Conservation (phyloP, 805 yeast species). For the Clavispora carvajalis region DNA sequence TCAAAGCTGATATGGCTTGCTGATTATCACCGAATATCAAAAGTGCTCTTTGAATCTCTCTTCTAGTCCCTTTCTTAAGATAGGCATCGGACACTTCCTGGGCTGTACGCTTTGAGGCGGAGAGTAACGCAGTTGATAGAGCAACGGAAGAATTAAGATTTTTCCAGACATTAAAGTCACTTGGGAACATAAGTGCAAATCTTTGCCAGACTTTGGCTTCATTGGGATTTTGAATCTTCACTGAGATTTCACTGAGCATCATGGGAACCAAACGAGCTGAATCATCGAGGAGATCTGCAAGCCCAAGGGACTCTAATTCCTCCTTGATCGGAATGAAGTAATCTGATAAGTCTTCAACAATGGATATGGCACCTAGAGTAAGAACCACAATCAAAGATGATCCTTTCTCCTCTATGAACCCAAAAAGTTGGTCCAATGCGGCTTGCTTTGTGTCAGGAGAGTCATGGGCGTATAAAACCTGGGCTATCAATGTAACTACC, state of each 20-base stretch:
- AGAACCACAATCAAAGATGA: slow-evolving; percentile 62
- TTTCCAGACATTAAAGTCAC: slow-evolving; percentile 64
- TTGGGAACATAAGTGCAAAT: slow-evolving; percentile 70
- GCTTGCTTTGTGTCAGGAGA: slow-evolving; percentile 73
- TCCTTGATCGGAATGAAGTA: slow-evolving; percentile 61
- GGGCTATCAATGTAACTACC: slow-evolving; percentile 69
- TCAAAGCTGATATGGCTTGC: background rate
- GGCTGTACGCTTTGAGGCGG: slow-evolving; percentile 47
- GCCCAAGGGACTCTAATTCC: slow-evolving; percentile 52
- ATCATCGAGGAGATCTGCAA: slow-evolving; percentile 47
- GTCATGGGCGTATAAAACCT: slow-evolving; percentile 73
- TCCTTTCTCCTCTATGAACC: slow-evolving; percentile 58
- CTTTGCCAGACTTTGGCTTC: slow-evolving; percentile 51
- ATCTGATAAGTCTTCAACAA: slow-evolving; percentile 55
- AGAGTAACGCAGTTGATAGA: slow-evolving; percentile 49
- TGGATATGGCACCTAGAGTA: slow-evolving; percentile 73
- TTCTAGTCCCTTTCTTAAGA: slow-evolving; percentile 40
- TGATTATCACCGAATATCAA: slow-evolving; percentile 49
- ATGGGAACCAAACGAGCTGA: slow-evolving; percentile 51
- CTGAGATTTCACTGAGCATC: slow-evolving; percentile 48
- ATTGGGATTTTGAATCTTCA: slow-evolving; percentile 25
- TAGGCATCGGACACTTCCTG: slow-evolving; percentile 49
- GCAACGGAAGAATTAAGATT: slow-evolving; percentile 54
- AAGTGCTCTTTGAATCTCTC: slow-evolving; percentile 63
- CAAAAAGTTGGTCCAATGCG: slow-evolving; percentile 77